Evolutionary conservation across 1,139 yeast genomes (phyloP), one percentile per base, ranked within the genome.

Genomic region (Candida albicans): DNA sequence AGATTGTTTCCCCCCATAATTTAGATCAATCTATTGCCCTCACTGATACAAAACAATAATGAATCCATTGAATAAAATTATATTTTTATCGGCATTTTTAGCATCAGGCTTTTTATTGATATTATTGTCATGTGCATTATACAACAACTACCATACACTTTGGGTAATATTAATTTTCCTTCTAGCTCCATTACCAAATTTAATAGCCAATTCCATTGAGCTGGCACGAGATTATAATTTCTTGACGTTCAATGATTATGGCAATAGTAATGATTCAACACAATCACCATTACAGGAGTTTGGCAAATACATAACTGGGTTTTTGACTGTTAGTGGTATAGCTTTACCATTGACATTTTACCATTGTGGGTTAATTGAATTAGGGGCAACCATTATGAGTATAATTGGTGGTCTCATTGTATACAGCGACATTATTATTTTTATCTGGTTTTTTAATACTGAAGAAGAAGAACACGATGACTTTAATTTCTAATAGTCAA

Each of bases 31-130:
- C n/a, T n/a, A n/a, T n/a, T n/a, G 5, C 22, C 22, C 5, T 18
- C 5, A 18, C 22, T 18, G 22, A 18, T 28, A 36, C 22, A 29
- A 32, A 15, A 28, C 12, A 14, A 30, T 25, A 27, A 65, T 66
- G 71, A 74, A 79, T 48, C 88, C 93, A 33, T 70, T 85, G 52
- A 82, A 87, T 41, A 84, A 82, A 57, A 82, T 86, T 53, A 83
- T 85, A 51, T 83, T 82, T 49, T 74, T 86, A 36, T 80, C 88
- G 28, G 84, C 87, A 15, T 73, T 85, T 35, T 68, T 86, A 37
- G 91, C 95, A 1, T 67, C 84, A 8, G 95, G 95, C 13, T 84
- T 85, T 58, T 70, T 86, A n/a, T 67, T 84, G 45, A 85, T 84
- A 37, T 76, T 85, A 39, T 67, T 86, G 44, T 79, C 87, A 52